phyloP scores from a whole-genome alignment of 2,329 filamentous ascomycete species.

The Alternaria gaisen region DNA sequence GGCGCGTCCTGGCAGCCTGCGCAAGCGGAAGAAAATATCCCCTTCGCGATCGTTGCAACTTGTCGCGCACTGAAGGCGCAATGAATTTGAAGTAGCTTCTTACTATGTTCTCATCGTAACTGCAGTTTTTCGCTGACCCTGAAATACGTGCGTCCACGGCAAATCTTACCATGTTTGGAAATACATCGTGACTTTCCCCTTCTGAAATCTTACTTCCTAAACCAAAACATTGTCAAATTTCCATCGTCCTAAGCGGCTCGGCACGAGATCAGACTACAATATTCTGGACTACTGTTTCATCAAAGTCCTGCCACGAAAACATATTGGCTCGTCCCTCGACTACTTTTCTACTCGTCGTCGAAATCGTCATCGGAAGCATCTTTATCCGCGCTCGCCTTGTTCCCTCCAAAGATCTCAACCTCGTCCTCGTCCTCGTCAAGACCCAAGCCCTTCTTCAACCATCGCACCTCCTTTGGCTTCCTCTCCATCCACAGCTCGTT shows the following conservation, averaged over 20 bases:
- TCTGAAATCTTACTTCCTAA: background rate
- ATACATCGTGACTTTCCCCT: background rate
- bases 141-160: background rate
- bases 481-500: slow-evolving; percentile 53
- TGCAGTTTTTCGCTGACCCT: background rate
- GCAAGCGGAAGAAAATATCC: background rate
- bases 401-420: slow-evolving; percentile 16
- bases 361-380: slow-evolving; percentile 25
- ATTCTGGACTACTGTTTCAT: slow-evolving; percentile 5
- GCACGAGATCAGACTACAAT: background rate
- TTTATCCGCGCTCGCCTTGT: slow-evolving; percentile 18
- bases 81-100: background rate
- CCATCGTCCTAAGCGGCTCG: background rate
- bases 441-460: slow-evolving; percentile 32
- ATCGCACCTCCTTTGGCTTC: slow-evolving; percentile 40
- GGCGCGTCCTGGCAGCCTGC: slow-evolving; percentile 5
- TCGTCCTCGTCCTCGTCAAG: slow-evolving; percentile 27
- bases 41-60: background rate
- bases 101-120: background rate
- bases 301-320: background rate
- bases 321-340: slow-evolving; percentile 4
- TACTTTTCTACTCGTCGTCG: slow-evolving; percentile 22
- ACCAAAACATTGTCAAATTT: background rate
- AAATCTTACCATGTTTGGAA: background rate
- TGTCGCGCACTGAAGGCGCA: background rate